Conservation (phyloP, 345 rosid genomes). For the Noccaea caerulescens region DNA sequence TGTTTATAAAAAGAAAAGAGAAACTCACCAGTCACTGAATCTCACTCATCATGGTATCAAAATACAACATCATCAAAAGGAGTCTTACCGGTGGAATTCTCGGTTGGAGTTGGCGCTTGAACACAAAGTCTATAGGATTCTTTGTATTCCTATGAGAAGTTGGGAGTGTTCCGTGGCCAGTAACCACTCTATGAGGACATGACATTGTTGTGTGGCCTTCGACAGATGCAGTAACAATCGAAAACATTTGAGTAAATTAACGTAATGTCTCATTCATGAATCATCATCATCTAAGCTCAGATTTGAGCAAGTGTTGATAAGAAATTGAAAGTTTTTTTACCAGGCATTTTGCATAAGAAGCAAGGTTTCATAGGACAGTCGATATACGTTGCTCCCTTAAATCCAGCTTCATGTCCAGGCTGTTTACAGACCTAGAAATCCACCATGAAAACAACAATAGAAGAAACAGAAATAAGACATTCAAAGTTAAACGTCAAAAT, state of each 20-base stretch:
- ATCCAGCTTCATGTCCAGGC: conserved; percentile 95
- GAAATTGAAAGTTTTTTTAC: conserved; percentile 40
- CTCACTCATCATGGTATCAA: conserved; percentile 7
- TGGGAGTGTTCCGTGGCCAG: conserved; percentile 65
- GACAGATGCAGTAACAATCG: conserved; percentile 13
- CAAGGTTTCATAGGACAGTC: conserved; percentile 99
- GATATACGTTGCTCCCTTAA: conserved; percentile 88
- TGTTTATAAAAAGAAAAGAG: conserved; percentile 28
- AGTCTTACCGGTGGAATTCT: conserved; percentile 53
- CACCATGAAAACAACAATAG: conserved; percentile 21
- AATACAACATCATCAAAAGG: background rate
- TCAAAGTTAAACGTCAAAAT: no score
- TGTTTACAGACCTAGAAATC: conserved; percentile 78
- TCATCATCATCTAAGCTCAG: background rate
- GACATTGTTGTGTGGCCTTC: conserved; percentile 90
- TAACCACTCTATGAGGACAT: conserved; percentile 81
- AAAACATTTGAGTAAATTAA: background rate
- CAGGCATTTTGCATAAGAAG: conserved; percentile 96
- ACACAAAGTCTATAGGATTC: conserved; percentile 68
- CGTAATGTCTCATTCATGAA: background rate
- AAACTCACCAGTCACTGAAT: background rate
- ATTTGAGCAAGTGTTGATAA: conserved; percentile 2
- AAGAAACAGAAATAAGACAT: no score
- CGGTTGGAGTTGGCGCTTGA: conserved; percentile 75
- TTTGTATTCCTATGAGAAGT: conserved; percentile 58